Evolutionary conservation across 768 basidiomycete species (phyloP), one percentile per base, ranked within the genome.

Genomic region (Sistotremastrum niveocremeum): DNA sequence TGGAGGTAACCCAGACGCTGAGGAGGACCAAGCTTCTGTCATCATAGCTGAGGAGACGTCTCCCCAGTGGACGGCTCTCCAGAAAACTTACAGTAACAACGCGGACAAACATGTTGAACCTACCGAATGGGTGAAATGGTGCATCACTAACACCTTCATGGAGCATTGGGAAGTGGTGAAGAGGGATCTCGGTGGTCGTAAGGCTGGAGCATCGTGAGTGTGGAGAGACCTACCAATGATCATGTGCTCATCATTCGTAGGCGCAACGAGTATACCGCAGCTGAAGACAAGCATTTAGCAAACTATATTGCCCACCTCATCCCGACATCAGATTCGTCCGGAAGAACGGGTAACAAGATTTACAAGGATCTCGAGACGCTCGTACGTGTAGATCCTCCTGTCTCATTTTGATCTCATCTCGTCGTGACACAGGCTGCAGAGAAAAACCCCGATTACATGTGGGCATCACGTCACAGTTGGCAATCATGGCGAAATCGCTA

Each of bases 401-500:
- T 9, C n/a, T 9, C 12, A 11, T 5, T 34, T 33, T 7, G 1
- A 5, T 41, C 7, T 46, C 7, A 12, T 38, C 38, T 34, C 12
- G 46, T 29, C 9, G 37, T 11, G 11, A 11, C 34, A 6, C 52
- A 86, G 84, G 67, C 66, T 41, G 20, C 20, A 20, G 20, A 20
- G 20, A 62, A 63, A 42, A 80, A 85, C 50, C 79, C 83, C 2
- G 82, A 84, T 51, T 86, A 76, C 54, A 67, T 72, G 0, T 88
- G 85, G 85, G 86, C 86, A 12, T 70, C 67, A 29, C 77, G 84
- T 10, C 85, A 89, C 57, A 86, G 84, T 2, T 89, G 85, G 85
- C 84, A 87, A 52, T 89, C 85, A 10, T 89, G 85, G 85, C 74
- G 86, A 30, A 85, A 89, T 56, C 71, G 86, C 31, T 89, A 89